A percentile compares a stretch with the other conserved stretches of the same genome.
phyloP scores from a whole-genome alignment of 2,329 filamentous ascomycete genomes.

The Penicillium sp. region DNA sequence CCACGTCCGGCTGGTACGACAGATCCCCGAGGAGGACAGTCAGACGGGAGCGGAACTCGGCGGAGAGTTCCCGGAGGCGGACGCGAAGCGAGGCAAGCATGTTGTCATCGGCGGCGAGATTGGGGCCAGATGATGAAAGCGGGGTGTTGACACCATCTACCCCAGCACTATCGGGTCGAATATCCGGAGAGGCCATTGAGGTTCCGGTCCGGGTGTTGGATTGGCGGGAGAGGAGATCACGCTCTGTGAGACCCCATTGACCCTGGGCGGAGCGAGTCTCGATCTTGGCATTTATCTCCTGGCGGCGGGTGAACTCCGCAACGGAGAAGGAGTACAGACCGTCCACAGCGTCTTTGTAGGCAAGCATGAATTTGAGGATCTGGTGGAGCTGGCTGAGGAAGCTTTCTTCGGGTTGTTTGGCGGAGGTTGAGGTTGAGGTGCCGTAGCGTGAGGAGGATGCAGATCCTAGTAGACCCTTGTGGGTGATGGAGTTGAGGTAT shows the following conservation, averaged over 20 bases:
- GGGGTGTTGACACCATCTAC: conserved; percentile 37
- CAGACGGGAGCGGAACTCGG: conserved; percentile 73
- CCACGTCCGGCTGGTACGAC: conserved; percentile 87
- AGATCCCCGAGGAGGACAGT: conserved; percentile 84
- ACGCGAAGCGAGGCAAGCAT: conserved; percentile 74
- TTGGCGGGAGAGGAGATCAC: conserved; percentile 42
- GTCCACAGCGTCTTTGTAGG: conserved; percentile 89
- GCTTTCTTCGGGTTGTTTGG: conserved; percentile 61
- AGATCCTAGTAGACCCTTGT: conserved; percentile 88
- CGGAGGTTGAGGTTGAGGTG: conserved; percentile 27
- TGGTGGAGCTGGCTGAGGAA: conserved; percentile 92
- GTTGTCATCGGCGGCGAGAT: conserved; percentile 50
- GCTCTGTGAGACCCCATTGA: conserved; percentile 62
- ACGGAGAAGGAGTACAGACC: conserved; percentile 93
- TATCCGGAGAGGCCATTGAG: conserved; percentile 29
- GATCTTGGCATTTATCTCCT: conserved; percentile 74
- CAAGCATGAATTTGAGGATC: conserved; percentile 88
- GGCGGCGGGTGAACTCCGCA: conserved; percentile 87
- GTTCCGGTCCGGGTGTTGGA: conserved; percentile 27
- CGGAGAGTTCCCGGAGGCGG: conserved; percentile 68
- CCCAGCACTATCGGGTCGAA: conserved; percentile 19
- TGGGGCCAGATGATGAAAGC: conserved; percentile 36
- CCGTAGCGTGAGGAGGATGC: conserved; percentile 33
- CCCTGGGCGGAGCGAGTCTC: conserved; percentile 65
- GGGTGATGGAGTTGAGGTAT: conserved; percentile 90